These are phyloP conservation scores for Coemansia sp. DNA, from an alignment of 192 early-diverging fungal species.

Conservation along the genomic window DNA sequence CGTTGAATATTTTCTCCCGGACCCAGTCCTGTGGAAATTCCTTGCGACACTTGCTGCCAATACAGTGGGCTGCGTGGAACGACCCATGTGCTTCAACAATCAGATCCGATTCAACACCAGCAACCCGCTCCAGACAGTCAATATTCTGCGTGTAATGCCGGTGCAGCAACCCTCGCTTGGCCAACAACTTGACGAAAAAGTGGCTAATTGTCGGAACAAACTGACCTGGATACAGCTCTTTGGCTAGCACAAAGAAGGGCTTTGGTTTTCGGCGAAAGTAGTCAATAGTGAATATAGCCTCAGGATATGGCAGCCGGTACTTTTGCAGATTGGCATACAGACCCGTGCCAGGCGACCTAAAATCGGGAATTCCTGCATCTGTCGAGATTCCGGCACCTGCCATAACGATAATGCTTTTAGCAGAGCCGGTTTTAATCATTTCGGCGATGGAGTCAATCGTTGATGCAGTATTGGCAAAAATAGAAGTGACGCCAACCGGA, in stretches of 20 bases:
- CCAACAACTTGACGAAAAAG: conserved; percentile 81
- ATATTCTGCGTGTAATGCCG: conserved; percentile 97
- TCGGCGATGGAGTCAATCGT: conserved; percentile 32
- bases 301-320: conserved; percentile 88
- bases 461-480: conserved; percentile 19
- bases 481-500: conserved; percentile 7
- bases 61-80: conserved; percentile 80
- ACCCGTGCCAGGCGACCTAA: conserved; percentile 88
- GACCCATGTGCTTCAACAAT: conserved; percentile 95
- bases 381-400: conserved; percentile 91
- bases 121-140: conserved; percentile 87
- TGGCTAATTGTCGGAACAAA: conserved; percentile 80
- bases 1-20: conserved; percentile 56
- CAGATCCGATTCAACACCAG: conserved; percentile 67
- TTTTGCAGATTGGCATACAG: conserved; percentile 88
- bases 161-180: conserved; percentile 67
- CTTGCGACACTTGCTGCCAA: conserved; percentile 46
- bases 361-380: conserved; percentile 79
- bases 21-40: conserved; percentile 47
- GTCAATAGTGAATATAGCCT: conserved; percentile 93
- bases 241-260: conserved; percentile 86
- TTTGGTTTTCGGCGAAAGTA: conserved; percentile 83
- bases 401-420: conserved; percentile 75
- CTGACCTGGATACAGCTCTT: conserved; percentile 85
- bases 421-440: conserved; percentile 21